Evolutionary conservation across 2,329 filamentous ascomycete genomes (phyloP).

Genomic region (Rhynchosporium secalis): DNA sequence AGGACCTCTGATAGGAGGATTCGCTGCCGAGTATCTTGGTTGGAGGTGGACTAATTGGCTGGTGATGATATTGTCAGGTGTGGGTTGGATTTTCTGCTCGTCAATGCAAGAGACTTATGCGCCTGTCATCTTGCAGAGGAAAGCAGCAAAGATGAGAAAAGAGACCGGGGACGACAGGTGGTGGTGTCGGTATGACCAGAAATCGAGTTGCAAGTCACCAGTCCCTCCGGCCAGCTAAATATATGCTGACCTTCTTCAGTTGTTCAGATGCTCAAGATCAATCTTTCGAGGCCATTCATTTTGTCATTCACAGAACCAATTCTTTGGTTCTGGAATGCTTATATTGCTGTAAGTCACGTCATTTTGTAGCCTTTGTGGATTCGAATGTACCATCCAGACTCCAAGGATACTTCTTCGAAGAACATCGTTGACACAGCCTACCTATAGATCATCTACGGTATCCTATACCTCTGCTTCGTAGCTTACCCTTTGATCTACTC

Average conservation of each 20-base stretch:
- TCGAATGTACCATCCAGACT: too few species aligned
- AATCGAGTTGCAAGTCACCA: constrained; percentile 38
- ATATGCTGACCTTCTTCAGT: constrained; percentile 47
- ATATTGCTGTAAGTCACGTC: constrained; percentile 52
- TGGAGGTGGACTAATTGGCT: constrained; percentile 92
- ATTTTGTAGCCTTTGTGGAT: neutral
- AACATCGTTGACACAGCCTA: neutral
- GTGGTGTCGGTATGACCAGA: constrained; percentile 80
- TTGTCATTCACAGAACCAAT: constrained; percentile 83
- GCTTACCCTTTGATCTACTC: constrained; percentile 85
- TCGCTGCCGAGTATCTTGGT: constrained; percentile 72
- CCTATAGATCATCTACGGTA: constrained; percentile 69
- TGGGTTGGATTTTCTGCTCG: constrained; percentile 58
- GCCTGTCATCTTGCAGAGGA: constrained; percentile 66
- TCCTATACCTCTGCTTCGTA: constrained; percentile 87
- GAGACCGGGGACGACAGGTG: constrained; percentile 70
- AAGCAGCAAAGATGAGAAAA: constrained; percentile 63
- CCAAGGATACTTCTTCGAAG: neutral
- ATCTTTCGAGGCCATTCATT: constrained; percentile 74
- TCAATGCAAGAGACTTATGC: constrained; percentile 74
- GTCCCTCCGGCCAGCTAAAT: neutral
- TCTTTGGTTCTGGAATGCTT: constrained; percentile 67
- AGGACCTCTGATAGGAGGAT: constrained; percentile 77
- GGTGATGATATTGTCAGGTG: constrained; percentile 68
- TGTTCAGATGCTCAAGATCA: constrained; percentile 68